Conservation (phyloP, 2,329 filamentous ascomycete genomes). For the Keithomyces neogunnii region DNA sequence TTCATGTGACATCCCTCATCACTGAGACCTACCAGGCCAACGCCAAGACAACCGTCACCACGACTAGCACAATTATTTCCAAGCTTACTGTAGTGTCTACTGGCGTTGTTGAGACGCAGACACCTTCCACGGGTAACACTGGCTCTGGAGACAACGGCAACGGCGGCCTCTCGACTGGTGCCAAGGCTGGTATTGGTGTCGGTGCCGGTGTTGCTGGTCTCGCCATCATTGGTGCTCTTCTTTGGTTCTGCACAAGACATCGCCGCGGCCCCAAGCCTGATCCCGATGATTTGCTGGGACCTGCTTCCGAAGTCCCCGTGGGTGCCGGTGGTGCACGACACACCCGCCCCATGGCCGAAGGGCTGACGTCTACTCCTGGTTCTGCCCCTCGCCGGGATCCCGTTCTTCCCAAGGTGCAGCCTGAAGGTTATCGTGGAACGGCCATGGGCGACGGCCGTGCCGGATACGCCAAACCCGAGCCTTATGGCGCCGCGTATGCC, state of each 20-base stretch:
- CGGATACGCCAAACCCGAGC: conserved; percentile 29
- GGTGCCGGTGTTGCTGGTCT: conserved; percentile 29
- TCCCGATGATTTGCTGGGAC: conserved; percentile 30
- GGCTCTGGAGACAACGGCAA: conserved; percentile 12
- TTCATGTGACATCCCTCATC: conserved; percentile 20
- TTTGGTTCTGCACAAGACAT: conserved; percentile 22
- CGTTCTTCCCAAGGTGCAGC: conserved; percentile 13
- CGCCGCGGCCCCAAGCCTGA: conserved; percentile 24
- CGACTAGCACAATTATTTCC: conserved; percentile 27
- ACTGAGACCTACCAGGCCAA: conserved; percentile 24
- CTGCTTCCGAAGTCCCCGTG: conserved; percentile 33
- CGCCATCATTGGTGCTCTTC: conserved; percentile 18
- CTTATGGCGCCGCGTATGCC: conserved; percentile 23
- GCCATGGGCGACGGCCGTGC: conserved; percentile 29
- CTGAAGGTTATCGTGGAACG: conserved; percentile 31
- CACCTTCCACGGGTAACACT: conserved; percentile 17
- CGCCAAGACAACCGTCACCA: conserved; percentile 29
- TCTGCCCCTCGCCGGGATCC: conserved; percentile 18
- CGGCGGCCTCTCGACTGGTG: conserved; percentile 29
- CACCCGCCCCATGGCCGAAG: conserved; percentile 23
- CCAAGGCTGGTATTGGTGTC: conserved; percentile 35
- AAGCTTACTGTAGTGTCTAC: conserved; percentile 25
- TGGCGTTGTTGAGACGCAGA: conserved; percentile 19
- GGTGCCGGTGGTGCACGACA: conserved; percentile 16
- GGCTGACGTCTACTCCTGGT: conserved; percentile 15